A percentile compares a stretch with the other conserved stretches of the same genome.
These are phyloP conservation scores for Grigorovia yakushimaensis DNA, from an alignment of 805 yeast species.

Conservation along the genomic window DNA sequence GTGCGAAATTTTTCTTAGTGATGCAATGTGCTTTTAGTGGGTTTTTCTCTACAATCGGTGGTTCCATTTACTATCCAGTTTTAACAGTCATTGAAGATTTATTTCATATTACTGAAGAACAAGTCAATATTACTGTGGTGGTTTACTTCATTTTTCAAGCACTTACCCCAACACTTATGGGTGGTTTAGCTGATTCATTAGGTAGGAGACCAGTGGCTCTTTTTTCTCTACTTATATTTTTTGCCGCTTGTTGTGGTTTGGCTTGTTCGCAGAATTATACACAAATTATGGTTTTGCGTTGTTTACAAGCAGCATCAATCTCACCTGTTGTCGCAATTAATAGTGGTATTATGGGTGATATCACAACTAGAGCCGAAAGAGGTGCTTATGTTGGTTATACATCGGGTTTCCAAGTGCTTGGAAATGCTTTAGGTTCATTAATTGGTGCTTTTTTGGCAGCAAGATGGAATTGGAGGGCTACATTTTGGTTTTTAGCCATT, in stretches of 20 bases:
- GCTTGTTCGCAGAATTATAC: conserved; percentile 51
- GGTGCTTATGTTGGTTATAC: conserved; percentile 63
- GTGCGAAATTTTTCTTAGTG: conserved; percentile 35
- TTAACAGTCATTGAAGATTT: conserved; percentile 45
- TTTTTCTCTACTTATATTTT: conserved; percentile 43
- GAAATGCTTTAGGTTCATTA: conserved; percentile 75
- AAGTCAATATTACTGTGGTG: conserved; percentile 63
- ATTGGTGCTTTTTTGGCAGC: conserved; percentile 40
- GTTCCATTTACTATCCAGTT: conserved; percentile 77
- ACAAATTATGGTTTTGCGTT: conserved; percentile 54
- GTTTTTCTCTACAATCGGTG: conserved; percentile 58
- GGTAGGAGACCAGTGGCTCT: conserved; percentile 68
- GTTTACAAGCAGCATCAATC: conserved; percentile 69
- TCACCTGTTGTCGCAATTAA: conserved; percentile 66
- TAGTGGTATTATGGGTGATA: conserved; percentile 66
- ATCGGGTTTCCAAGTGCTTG: conserved; percentile 57
- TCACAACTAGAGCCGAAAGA: conserved; percentile 53
- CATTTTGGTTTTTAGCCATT: conserved; percentile 64
- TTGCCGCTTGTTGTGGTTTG: conserved; percentile 56
- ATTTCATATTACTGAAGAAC: conserved; percentile 47
- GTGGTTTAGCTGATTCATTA: conserved; percentile 54
- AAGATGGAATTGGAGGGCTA: conserved; percentile 58
- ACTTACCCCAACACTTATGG: conserved; percentile 57
- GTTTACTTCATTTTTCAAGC: conserved; percentile 74
- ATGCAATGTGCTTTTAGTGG: conserved; percentile 39